Conservation (phyloP, 805 yeast genomes). For the Torulaspora indica region DNA sequence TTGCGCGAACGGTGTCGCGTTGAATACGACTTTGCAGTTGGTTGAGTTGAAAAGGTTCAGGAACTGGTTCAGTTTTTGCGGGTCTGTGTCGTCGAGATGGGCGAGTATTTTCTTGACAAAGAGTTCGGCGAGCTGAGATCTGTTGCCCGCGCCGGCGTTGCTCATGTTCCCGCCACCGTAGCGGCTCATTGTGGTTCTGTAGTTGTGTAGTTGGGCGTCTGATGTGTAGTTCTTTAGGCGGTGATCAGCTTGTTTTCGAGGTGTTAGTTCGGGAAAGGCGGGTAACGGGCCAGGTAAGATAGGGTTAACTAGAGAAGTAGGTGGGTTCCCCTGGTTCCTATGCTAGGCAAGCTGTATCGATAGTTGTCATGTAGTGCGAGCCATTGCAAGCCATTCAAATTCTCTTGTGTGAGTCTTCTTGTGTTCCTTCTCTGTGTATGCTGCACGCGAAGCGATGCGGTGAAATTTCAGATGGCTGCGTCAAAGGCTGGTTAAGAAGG, state of each 20-base stretch:
- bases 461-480: constrained; percentile 8
- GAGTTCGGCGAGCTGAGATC: constrained; percentile 30
- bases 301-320: background rate
- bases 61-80: constrained; percentile 30
- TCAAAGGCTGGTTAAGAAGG: constrained; percentile 2
- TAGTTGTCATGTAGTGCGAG: background rate
- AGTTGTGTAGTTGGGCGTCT: background rate
- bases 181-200: constrained; percentile 10
- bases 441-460: constrained; percentile 3
- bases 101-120: constrained; percentile 36
- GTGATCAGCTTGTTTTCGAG: background rate
- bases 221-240: background rate
- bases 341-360: background rate
- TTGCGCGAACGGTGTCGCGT: constrained; percentile 31
- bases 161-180: constrained; percentile 10
- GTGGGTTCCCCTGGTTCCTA: background rate
- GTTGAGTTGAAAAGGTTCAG: constrained; percentile 26
- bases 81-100: constrained; percentile 34
- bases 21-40: constrained; percentile 31
- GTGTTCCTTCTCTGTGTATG: background rate
- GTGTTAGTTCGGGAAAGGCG: background rate
- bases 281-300: background rate
- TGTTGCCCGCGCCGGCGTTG: constrained; percentile 16
- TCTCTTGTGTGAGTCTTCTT: background rate
- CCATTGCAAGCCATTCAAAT: background rate